Evolutionary conservation across 441 rosid genomes (phyloP).

Genomic region (Viola pubescens): DNA sequence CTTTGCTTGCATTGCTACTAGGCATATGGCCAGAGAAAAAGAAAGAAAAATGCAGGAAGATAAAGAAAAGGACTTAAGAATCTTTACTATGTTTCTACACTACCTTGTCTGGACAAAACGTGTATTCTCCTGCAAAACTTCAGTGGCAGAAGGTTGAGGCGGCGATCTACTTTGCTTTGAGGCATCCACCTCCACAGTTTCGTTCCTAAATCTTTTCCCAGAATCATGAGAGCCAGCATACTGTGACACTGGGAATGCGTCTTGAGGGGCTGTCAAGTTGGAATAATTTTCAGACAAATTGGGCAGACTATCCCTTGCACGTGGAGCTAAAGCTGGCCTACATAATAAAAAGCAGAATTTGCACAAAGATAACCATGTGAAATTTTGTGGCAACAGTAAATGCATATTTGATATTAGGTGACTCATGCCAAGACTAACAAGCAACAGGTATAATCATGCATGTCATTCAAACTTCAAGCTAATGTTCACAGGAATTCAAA

Average conservation of each 20-base stretch:
- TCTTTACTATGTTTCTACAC: background rate
- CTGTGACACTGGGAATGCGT: slow-evolving; percentile 26
- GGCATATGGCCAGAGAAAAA: background rate
- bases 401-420: background rate
- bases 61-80: slow-evolving; percentile 15
- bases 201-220: slow-evolving; percentile 21
- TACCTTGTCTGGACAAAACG: slow-evolving; percentile 43
- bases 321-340: slow-evolving; percentile 40
- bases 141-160: slow-evolving; percentile 22
- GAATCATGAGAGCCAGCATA: slow-evolving; percentile 23
- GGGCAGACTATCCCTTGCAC: slow-evolving; percentile 30
- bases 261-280: slow-evolving; percentile 26
- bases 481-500: background rate
- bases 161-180: slow-evolving; percentile 42
- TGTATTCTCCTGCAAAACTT: slow-evolving; percentile 27
- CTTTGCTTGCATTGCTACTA: background rate
- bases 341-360: background rate
- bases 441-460: background rate
- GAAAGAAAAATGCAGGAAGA: background rate
- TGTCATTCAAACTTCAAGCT: background rate
- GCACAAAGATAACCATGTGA: background rate
- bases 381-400: background rate
- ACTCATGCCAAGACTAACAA: background rate
- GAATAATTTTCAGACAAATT: slow-evolving; percentile 27
- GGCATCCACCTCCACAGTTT: slow-evolving; percentile 32